Evolutionary conservation across 2,329 filamentous ascomycete genomes (phyloP), one percentile per base, ranked within the genome.

Genomic region (Ampelomyces quisqualis): DNA sequence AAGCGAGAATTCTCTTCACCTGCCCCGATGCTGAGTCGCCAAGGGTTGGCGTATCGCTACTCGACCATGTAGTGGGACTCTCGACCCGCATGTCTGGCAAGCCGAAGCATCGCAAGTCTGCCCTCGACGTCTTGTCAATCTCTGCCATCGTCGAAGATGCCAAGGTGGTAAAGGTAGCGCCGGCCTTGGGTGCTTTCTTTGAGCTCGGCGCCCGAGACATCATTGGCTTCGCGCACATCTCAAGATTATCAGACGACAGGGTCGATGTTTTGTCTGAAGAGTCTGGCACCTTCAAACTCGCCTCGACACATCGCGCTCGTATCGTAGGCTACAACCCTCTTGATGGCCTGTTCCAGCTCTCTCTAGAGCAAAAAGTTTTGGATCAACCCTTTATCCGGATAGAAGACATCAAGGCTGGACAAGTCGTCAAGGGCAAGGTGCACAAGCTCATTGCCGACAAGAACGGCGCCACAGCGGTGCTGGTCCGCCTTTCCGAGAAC

Each of bases 151-250:
- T 96, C 18, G 84, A 91, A 32, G 79, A 85, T 52, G 88, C 87
- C 41, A 89, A 81, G 24, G 83, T 98, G 6, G 79, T 83, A 38
- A 86, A 86, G 53, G 88, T 96, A 2, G 86, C 94, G 52, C 75
- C 83, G 4, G 82, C 84, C 3, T 80, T 91, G 45, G 94, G 93
- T 38, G 75, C 96, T 2, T 95, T 94, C 58, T 77, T 90, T 11
- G 80, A 87, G 53, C 70, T 91, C 18, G 84, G 83, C 2, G 70
- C 85, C 5, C 74, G 79, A 27, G 80, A 83, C 20, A 74, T 91
- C 2, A 75, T 80, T n/a, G 88, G 88, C 7, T 98, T 96, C 60
- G 90, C 94, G 15, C 93, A 98, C 67, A 94, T 98, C 51, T 98
- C 93, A 1, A 82, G 88, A 50, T 80, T 98, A 47, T 86, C 91